phyloP scores from a whole-genome alignment of 2,329 filamentous ascomycete genomes.

The Sporothrix variecibatus region DNA sequence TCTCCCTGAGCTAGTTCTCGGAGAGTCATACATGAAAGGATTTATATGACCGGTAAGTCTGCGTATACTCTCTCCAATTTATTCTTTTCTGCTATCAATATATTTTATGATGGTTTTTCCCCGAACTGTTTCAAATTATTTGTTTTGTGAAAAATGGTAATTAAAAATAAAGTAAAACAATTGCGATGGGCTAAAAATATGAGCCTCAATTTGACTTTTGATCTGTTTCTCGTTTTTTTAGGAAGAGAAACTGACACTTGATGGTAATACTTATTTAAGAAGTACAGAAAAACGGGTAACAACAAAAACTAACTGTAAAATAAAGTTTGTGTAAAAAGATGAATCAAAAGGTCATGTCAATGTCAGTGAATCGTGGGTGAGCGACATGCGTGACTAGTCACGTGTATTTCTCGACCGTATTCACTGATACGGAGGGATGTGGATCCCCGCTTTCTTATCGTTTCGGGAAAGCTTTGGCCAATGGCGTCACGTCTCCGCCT shows the following conservation, averaged over 20 bases:
- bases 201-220: too few species aligned
- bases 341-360: not conserved
- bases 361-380: not conserved
- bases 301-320: not conserved
- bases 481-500: not conserved
- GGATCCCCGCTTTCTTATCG: not conserved
- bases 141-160: not conserved
- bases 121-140: too few species aligned
- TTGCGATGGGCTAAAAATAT: too few species aligned
- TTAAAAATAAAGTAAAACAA: not conserved
- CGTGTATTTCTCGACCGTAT: not conserved
- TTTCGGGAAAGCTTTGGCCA: conserved; percentile 19
- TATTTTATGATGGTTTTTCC: not conserved
- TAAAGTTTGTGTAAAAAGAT: not conserved
- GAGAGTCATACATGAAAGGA: not conserved
- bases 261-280: too few species aligned
- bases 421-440: not conserved
- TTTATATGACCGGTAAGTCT: not conserved
- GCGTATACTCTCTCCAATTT: not conserved
- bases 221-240: too few species aligned
- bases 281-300: not conserved
- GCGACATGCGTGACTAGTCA: not conserved
- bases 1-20: not conserved
- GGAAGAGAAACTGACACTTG: too few species aligned
- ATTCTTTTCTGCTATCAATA: not conserved